These are phyloP conservation scores for Alternaria gansuensis DNA, from an alignment of 2,329 filamentous ascomycete species.

Conservation along the genomic window DNA sequence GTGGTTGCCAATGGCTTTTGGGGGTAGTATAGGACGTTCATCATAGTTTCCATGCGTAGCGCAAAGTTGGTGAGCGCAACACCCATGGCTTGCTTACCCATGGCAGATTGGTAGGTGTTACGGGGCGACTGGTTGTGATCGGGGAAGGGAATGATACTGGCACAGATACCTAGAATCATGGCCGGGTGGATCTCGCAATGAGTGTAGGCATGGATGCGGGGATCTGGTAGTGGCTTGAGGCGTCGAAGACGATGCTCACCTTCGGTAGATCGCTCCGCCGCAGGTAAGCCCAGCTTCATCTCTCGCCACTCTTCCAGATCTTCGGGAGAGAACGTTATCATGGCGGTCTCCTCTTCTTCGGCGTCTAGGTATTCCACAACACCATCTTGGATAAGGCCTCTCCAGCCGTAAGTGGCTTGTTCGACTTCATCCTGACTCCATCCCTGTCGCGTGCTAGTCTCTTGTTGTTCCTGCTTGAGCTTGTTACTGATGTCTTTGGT, in stretches of 20 bases:
- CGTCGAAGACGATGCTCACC: conserved; percentile 82
- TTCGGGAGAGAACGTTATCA: conserved; percentile 99
- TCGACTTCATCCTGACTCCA: conserved; percentile 67
- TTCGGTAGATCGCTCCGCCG: conserved; percentile 59
- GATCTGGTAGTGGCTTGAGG: conserved; percentile 87
- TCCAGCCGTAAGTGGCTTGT: conserved; percentile 80
- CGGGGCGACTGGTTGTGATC: conserved; percentile 99
- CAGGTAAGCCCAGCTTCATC: conserved; percentile 55
- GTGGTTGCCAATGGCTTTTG: conserved; percentile 97
- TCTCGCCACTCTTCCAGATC: conserved; percentile 74
- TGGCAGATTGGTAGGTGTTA: conserved; percentile 99
- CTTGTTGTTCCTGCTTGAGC: conserved; percentile 75
- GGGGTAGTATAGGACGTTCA: conserved; percentile 98
- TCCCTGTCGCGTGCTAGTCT: conserved; percentile 66
- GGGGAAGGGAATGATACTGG: conserved; percentile 99
- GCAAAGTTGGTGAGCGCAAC: conserved; percentile 98
- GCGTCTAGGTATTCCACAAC: conserved; percentile 96
- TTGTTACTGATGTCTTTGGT: conserved; percentile 80
- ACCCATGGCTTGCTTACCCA: conserved; percentile 99
- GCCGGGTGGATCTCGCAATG: conserved; percentile 99
- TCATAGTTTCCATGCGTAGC: conserved; percentile 98
- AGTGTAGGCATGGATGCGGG: conserved; percentile 89
- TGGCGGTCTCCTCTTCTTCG: conserved; percentile 97
- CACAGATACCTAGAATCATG: conserved; percentile 98
- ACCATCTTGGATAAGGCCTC: conserved; percentile 81